Percentiles rank a stretch among this genome's conserved stretches.
phyloP scores from a whole-genome alignment of 1,284 basidiomycete species.

The Ganoderma multipileum region DNA sequence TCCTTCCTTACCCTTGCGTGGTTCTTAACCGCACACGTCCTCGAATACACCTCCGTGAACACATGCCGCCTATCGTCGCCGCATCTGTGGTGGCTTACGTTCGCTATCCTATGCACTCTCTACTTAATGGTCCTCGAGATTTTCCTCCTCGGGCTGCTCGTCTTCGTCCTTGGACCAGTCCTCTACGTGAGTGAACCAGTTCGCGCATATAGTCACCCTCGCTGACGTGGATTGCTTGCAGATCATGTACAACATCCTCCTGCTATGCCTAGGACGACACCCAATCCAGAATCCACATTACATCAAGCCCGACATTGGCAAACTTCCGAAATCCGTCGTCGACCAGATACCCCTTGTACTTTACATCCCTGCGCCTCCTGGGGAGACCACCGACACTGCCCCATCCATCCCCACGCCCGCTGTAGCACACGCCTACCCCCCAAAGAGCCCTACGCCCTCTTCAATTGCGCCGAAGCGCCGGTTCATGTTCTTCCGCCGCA shows the following conservation, averaged over 20 bases:
- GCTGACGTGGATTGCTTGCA: slow-evolving; percentile 40
- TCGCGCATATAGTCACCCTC: neutral
- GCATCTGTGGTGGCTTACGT: slow-evolving; percentile 84
- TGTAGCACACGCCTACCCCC: slow-evolving; percentile 63
- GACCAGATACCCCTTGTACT: slow-evolving; percentile 81
- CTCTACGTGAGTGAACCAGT: slow-evolving; percentile 64
- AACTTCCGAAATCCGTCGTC: slow-evolving; percentile 70
- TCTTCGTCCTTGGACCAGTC: slow-evolving; percentile 79
- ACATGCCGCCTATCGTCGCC: slow-evolving; percentile 75
- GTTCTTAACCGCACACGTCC: slow-evolving; percentile 80
- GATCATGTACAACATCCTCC: slow-evolving; percentile 77
- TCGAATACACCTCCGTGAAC: slow-evolving; percentile 75
- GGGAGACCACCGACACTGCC: slow-evolving; percentile 43
- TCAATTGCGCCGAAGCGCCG: slow-evolving; percentile 43
- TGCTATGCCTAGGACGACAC: slow-evolving; percentile 79
- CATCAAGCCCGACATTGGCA: slow-evolving; percentile 79
- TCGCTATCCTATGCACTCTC: slow-evolving; percentile 79
- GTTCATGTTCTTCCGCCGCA: slow-evolving; percentile 59
- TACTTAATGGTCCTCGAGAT: slow-evolving; percentile 80
- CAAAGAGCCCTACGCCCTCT: slow-evolving; percentile 43
- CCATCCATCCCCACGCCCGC: slow-evolving; percentile 49
- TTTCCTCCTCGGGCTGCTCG: slow-evolving; percentile 70
- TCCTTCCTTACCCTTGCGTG: slow-evolving; percentile 76
- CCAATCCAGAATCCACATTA: slow-evolving; percentile 72
- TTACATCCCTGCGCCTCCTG: slow-evolving; percentile 81